phyloP scores from a whole-genome alignment of 2,329 filamentous ascomycete genomes.

The Sporothrix curviconia region DNA sequence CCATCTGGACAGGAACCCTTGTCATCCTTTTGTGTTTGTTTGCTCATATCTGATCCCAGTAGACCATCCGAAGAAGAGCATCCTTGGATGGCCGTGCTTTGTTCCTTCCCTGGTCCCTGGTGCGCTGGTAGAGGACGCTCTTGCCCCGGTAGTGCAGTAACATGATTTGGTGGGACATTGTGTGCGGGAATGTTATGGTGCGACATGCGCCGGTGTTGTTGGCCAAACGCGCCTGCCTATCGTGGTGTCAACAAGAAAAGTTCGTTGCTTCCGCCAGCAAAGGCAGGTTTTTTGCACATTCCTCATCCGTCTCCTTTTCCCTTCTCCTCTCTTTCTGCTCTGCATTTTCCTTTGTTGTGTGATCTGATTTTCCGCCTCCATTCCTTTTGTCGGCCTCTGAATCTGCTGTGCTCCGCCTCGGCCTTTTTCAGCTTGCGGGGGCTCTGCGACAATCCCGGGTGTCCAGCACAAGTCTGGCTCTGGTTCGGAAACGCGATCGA shows the following conservation, averaged over 20 bases:
- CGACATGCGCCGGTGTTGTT: conserved; percentile 12
- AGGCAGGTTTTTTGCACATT: neutral
- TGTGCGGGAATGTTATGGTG: conserved; percentile 11
- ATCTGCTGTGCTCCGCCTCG: neutral
- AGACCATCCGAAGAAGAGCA: neutral
- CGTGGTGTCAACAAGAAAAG: conserved; percentile 10
- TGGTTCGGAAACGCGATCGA: conserved; percentile 9
- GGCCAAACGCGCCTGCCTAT: conserved; percentile 14
- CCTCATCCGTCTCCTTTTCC: neutral
- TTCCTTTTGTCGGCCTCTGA: neutral
- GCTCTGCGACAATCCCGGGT: neutral
- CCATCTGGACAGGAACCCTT: conserved; percentile 1
- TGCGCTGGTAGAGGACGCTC: no score
- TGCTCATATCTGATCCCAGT: neutral
- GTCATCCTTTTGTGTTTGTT: neutral
- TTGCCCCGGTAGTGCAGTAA: conserved; percentile 6
- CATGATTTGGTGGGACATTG: neutral
- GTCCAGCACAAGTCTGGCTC: neutral
- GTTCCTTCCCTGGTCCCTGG: conserved; percentile 9
- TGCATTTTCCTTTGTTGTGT: neutral
- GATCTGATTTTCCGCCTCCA: neutral
- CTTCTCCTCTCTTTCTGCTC: neutral
- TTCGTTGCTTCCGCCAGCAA: neutral
- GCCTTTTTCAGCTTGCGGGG: neutral
- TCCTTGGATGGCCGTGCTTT: neutral